phyloP scores from a whole-genome alignment of 805 yeast species.

The Pichia exigua region DNA sequence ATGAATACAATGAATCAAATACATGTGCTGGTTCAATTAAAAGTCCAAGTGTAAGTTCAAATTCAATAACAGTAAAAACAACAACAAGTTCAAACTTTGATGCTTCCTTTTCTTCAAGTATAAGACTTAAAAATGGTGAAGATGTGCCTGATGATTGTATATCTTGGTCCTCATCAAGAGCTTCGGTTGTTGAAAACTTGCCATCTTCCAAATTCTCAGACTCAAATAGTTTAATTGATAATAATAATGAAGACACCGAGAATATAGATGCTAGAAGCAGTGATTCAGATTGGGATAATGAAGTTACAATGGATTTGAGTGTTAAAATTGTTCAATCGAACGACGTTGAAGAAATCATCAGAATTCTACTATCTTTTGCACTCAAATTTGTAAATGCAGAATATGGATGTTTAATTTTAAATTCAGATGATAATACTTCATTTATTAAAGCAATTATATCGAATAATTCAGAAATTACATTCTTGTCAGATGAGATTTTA shows the following conservation, averaged over 20 bases:
- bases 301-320: conserved; percentile 31
- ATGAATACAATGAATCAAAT: background rate
- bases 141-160: background rate
- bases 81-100: background rate
- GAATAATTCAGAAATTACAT: conserved; percentile 20
- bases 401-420: conserved; percentile 26
- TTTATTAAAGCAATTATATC: conserved; percentile 27
- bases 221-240: background rate
- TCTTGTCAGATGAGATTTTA: conserved; percentile 30
- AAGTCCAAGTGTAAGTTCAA: background rate
- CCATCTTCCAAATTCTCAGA: background rate
- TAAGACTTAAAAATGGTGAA: background rate
- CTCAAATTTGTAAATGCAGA: conserved; percentile 25
- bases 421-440: conserved; percentile 22
- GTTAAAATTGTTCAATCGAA: conserved; percentile 42
- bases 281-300: conserved; percentile 12
- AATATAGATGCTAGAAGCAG: background rate
- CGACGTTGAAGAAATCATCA: conserved; percentile 30
- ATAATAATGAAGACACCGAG: background rate
- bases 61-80: background rate
- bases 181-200: background rate
- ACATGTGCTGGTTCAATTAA: background rate
- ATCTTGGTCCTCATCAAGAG: background rate
- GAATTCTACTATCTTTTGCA: conserved; percentile 33
- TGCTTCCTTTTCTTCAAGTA: background rate